phyloP scores from a whole-genome alignment of 371 early-diverging fungal species.

The Mucor velutinosus region DNA sequence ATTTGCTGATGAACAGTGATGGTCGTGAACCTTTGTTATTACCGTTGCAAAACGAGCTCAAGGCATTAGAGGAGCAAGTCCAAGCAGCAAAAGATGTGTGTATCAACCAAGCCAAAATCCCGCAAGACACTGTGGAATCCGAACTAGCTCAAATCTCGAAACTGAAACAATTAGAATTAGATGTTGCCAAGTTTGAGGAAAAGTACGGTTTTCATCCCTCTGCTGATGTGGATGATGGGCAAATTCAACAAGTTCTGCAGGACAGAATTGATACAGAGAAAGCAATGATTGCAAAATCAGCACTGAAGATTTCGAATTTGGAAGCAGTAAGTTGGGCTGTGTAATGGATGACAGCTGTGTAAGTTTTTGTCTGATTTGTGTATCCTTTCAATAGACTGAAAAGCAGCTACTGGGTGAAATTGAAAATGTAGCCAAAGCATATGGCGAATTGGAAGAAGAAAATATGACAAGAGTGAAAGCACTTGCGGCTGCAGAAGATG shows the following conservation, averaged over 20 bases:
- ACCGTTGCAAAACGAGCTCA: slow-evolving; percentile 18
- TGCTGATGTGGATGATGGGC: background rate
- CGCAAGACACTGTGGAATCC: slow-evolving; percentile 8
- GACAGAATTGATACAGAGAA: slow-evolving; percentile 32
- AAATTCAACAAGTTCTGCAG: slow-evolving; percentile 25
- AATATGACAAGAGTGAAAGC: slow-evolving; percentile 74
- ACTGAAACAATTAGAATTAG: slow-evolving; percentile 15
- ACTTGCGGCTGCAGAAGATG: slow-evolving; percentile 74
- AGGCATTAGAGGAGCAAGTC: slow-evolving; percentile 13
- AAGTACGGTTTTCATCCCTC: slow-evolving; percentile 26
- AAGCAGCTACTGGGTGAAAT: slow-evolving; percentile 74
- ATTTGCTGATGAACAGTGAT: slow-evolving; percentile 14
- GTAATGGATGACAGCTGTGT: background rate
- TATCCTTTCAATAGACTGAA: slow-evolving; percentile 34
- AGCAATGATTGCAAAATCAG: slow-evolving; percentile 7
- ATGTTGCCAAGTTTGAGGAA: slow-evolving; percentile 16
- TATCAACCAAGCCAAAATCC: background rate
- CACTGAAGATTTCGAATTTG: slow-evolving; percentile 11
- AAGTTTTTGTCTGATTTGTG: background rate
- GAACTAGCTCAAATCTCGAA: slow-evolving; percentile 7
- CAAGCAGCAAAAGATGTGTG: slow-evolving; percentile 1
- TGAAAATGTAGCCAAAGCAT: slow-evolving; percentile 80
- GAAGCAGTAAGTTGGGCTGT: slow-evolving; percentile 13
- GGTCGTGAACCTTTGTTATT: slow-evolving; percentile 11
- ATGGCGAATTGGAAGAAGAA: slow-evolving; percentile 80